Evolutionary conservation across 345 rosid genomes (phyloP).

Genomic region (Rhizophora mangle): DNA sequence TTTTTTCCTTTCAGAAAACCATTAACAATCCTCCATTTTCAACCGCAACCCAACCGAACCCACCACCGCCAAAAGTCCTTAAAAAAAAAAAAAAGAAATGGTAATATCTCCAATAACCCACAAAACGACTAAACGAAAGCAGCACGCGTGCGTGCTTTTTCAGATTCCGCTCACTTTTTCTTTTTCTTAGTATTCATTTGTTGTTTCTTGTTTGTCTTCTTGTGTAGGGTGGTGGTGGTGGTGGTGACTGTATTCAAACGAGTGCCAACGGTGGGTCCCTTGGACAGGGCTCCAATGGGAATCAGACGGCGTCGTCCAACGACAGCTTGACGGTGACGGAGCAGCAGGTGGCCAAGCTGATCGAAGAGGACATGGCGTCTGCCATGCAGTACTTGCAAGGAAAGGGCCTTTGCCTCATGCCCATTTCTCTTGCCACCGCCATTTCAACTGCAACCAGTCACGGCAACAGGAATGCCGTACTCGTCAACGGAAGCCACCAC

Average conservation of each 20-base stretch:
- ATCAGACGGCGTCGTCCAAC: not conserved
- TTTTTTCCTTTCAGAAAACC: not conserved
- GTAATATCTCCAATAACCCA: constrained; percentile 12
- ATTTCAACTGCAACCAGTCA: constrained; percentile 67
- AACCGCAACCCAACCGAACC: too few relatives aligned
- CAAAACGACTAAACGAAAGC: constrained; percentile 53
- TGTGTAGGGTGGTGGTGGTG: constrained; percentile 17
- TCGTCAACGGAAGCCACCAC: constrained; percentile 14
- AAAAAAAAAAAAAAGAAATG: too few relatives aligned
- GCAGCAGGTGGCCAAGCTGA: constrained; percentile 84
- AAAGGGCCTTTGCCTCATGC: constrained; percentile 96
- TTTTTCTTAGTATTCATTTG: not conserved
- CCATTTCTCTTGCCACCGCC: constrained; percentile 87
- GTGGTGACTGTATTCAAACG: constrained; percentile 53
- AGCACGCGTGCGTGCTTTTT: constrained; percentile 77
- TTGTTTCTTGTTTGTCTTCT: constrained; percentile 1
- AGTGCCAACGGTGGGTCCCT: constrained; percentile 34
- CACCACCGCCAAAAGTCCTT: too few relatives aligned
- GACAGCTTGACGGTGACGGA: constrained; percentile 66
- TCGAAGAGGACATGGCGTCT: constrained; percentile 98
- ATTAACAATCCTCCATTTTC: too few relatives aligned
- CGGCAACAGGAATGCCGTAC: constrained; percentile 14
- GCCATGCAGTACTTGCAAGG: constrained; percentile 99
- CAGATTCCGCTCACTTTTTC: constrained; percentile 42
- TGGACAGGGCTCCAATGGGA: constrained; percentile 24